Evolutionary conservation across 1,284 basidiomycete genomes (phyloP).

Genomic region (Sanghuangporus baumii): DNA sequence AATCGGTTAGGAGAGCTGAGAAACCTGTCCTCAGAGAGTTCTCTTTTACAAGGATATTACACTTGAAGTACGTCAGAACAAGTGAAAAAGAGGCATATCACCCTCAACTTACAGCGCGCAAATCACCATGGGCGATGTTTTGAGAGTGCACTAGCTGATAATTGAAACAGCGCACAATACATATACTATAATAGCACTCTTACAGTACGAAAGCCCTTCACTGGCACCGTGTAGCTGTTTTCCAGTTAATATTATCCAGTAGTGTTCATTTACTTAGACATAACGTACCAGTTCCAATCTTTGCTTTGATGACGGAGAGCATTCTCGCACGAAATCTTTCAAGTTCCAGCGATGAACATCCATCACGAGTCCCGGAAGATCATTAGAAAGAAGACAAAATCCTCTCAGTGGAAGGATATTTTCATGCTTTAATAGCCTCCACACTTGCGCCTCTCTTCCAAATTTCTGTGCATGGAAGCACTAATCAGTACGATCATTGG

Average conservation of each 20-base stretch:
- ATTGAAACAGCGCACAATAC: neutral
- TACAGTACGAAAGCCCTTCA: neutral
- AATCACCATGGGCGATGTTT: conserved; percentile 1
- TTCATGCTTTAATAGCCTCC: neutral
- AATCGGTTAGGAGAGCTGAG: conserved; percentile 2
- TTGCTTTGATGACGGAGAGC: neutral
- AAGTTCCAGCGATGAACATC: neutral
- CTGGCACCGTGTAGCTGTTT: neutral
- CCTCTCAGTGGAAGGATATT: neutral
- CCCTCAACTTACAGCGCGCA: neutral
- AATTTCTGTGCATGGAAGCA: neutral
- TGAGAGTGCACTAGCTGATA: neutral
- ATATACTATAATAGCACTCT: neutral
- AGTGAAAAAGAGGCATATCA: neutral
- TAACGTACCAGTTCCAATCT: neutral
- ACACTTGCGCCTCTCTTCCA: neutral
- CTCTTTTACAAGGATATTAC: conserved; percentile 7
- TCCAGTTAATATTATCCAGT: neutral
- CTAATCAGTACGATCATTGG: neutral
- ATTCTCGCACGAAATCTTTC: neutral
- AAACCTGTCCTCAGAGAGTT: neutral
- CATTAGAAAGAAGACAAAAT: neutral
- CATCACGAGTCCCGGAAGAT: neutral
- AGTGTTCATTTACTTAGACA: neutral
- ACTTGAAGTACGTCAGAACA: neutral